These are phyloP conservation scores for Heteromeles arbutifolia DNA, from an alignment of 306 rosid species.

Conservation along the genomic window DNA sequence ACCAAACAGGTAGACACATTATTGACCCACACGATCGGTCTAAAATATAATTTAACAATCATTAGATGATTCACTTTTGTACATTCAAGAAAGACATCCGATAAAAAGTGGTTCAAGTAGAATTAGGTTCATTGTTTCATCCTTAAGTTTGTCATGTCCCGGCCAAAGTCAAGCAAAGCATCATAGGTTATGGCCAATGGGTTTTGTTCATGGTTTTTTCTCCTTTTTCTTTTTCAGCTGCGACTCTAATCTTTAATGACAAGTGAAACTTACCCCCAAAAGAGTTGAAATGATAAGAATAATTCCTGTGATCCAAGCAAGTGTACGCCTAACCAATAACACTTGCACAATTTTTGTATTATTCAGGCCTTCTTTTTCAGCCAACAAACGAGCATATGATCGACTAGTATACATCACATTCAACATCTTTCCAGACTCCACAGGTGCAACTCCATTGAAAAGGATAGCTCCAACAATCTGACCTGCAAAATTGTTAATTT, in stretches of 20 bases:
- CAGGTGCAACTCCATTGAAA: slow-evolving; percentile 33
- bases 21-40: background rate
- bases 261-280: slow-evolving; percentile 61
- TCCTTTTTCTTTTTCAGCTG: background rate
- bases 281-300: slow-evolving; percentile 78
- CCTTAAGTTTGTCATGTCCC: background rate
- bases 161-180: background rate
- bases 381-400: slow-evolving; percentile 57
- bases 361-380: slow-evolving; percentile 27
- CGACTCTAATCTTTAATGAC: background rate
- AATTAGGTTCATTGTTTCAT: background rate
- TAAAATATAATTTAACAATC: background rate
- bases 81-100: background rate
- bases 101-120: background rate
- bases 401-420: slow-evolving; percentile 46
- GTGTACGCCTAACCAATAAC: slow-evolving; percentile 60
- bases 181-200: background rate
- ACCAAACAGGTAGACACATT: background rate
- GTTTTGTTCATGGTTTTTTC: background rate
- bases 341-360: slow-evolving; percentile 31
- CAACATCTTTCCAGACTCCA: slow-evolving; percentile 43
- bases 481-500: slow-evolving; percentile 51
- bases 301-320: slow-evolving; percentile 88
- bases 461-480: slow-evolving; percentile 83
- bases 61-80: background rate